phyloP scores from a whole-genome alignment of 805 yeast genomes.

The Teunomyces atbi region DNA sequence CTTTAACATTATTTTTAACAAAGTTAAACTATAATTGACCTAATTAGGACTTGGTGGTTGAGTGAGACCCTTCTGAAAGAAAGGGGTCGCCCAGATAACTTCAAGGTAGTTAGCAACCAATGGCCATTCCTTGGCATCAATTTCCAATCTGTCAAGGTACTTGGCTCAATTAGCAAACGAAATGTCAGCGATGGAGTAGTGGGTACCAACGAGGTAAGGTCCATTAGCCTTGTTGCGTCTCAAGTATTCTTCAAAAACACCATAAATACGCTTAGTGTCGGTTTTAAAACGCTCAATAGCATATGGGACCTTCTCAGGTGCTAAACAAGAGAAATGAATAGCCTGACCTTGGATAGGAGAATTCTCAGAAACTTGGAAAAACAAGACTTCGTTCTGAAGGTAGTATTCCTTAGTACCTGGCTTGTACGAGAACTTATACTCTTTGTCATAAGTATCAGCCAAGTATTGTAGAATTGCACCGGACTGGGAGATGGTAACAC shows the following conservation, averaged over 20 bases:
- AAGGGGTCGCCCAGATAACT: constrained; percentile 26
- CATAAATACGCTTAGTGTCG: constrained; percentile 53
- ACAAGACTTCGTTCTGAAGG: constrained; percentile 50
- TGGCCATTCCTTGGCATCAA: constrained; percentile 41
- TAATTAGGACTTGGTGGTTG: too few species aligned
- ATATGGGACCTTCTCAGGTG: constrained; percentile 53
- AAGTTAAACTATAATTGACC: too few species aligned
- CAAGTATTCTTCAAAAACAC: constrained; percentile 53
- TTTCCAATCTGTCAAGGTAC: constrained; percentile 12
- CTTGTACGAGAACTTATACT: constrained; percentile 43
- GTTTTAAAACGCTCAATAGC: constrained; percentile 50
- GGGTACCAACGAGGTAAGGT: constrained; percentile 56
- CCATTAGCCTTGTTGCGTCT: constrained; percentile 38
- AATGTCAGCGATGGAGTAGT: constrained; percentile 59
- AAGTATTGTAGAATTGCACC: constrained; percentile 62
- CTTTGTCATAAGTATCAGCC: constrained; percentile 59
- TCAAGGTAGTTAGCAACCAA: constrained; percentile 40
- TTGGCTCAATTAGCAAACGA: constrained; percentile 47
- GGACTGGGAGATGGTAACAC: constrained; percentile 52
- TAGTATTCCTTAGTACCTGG: constrained; percentile 44
- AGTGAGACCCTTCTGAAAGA: constrained; percentile 27
- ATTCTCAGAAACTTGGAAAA: constrained; percentile 54
- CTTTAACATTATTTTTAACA: too few species aligned
- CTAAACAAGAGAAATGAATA: constrained; percentile 43
- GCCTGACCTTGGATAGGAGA: constrained; percentile 69